These are phyloP conservation scores for Coniosporium apollinis DNA, from an alignment of 495 filamentous ascomycete genomes.

Conservation along the genomic window DNA sequence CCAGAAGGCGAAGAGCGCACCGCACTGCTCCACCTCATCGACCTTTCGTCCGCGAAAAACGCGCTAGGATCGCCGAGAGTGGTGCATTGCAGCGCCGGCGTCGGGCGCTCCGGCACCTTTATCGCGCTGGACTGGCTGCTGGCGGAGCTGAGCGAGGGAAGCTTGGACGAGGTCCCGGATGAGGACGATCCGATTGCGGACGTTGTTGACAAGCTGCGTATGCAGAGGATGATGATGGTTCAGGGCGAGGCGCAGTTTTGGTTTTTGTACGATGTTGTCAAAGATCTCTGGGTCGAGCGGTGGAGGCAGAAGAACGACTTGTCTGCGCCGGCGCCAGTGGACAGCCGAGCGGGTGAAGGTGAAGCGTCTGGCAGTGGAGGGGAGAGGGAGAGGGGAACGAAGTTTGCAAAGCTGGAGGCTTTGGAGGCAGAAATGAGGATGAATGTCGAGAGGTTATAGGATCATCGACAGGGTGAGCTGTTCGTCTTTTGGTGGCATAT, in stretches of 20 bases:
- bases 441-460: no score
- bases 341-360: no score
- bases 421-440: no score
- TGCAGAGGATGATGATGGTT: conserved; percentile 94
- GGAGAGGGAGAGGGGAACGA: no score
- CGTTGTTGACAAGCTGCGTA: conserved; percentile 63
- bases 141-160: conserved; percentile 60
- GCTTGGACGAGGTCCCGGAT: conserved; percentile 31
- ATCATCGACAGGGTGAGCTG: no score
- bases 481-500: no score
- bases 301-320: no score
- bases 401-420: no score
- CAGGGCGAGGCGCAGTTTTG: conserved; percentile 72
- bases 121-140: conserved; percentile 86
- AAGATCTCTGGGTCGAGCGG: conserved; percentile 40
- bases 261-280: conserved; percentile 80
- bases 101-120: conserved; percentile 88
- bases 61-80: no score
- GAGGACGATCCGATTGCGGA: conserved; percentile 40
- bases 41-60: conserved; percentile 45
- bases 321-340: no score
- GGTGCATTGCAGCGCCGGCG: conserved; percentile 87
- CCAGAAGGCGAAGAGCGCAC: conserved; percentile 64
- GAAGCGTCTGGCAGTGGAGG: no score
- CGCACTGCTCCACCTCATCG: conserved; percentile 66